Evolutionary conservation across 208 protist species (phyloP), one percentile per base, ranked within the genome.

Genomic region (Wallacemonas sp.): DNA sequence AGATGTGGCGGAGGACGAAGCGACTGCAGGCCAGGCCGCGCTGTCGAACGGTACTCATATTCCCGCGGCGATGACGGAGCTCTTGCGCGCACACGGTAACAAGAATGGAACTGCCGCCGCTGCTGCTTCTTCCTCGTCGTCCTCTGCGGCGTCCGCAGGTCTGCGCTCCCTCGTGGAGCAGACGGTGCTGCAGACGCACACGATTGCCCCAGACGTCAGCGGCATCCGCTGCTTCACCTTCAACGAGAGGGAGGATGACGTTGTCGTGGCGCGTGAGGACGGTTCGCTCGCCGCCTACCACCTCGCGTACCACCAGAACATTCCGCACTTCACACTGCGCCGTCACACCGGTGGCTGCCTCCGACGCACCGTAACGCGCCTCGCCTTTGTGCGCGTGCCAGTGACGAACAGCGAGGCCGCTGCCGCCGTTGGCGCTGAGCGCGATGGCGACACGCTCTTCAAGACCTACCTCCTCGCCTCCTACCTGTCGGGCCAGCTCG

Each of bases 201-300:
- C 88, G 26, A 93, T 96, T 61, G 90, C 90, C 0, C 90, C 90
- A 1, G 90, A 96, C 43, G 77, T 92, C 29, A 84, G 78, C 56
- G 90, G 90, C 34, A 76, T 96, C 34, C 73, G 78, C 55, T 93
- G 87, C 65, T 30, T 94, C 36, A 87, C 85, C 19, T 76, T 90
- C 16, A 79, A 79, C 68, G 54, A 58, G 30, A 2, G 60, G 43
- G 86, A 92, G 67, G 56, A 54, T 12, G 76, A 88, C 49, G 38
- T 96, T 26, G 70, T 85, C 17, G 64, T 94, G n/a, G 90, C 82
- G 12, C 85, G 87, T 3, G 90, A 96, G 70, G 85, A 94, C 80
- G 90, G 85, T 26, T 91, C 87, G 17, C 65, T 96, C 5, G 66
- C 90, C 47, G 74, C 81, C 26, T 93, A 90, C 65, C 32, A 66